phyloP scores from a whole-genome alignment of 2,329 filamentous ascomycete genomes.

The Trichoderma koningiopsis region DNA sequence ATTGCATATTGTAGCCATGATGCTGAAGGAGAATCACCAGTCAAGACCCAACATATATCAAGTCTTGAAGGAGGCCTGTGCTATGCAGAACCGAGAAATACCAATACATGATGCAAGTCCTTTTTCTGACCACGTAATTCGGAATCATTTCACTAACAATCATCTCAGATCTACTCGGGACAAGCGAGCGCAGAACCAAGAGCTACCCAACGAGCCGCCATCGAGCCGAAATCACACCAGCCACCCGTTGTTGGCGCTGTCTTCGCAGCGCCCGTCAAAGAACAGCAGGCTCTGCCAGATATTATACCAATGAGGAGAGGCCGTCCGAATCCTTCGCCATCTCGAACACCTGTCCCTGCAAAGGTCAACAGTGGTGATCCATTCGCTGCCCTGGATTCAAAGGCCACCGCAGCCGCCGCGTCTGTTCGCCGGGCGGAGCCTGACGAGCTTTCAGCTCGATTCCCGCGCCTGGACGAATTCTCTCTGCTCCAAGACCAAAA shows the following conservation, averaged over 20 bases:
- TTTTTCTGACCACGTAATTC: not conserved
- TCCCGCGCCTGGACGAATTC: constrained; percentile 92
- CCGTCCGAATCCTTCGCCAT: constrained; percentile 52
- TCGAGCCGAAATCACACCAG: constrained; percentile 49
- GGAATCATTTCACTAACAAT: constrained; percentile 13
- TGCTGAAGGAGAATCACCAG: constrained; percentile 83
- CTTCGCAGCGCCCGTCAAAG: constrained; percentile 70
- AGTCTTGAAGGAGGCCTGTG: constrained; percentile 81
- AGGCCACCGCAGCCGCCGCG: constrained; percentile 20
- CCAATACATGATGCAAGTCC: constrained; percentile 85
- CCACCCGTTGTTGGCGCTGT: constrained; percentile 75
- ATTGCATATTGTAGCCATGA: constrained; percentile 64
- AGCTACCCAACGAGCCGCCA: not conserved
- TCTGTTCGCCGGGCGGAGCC: constrained; percentile 49
- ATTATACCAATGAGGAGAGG: constrained; percentile 94
- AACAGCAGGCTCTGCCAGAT: constrained; percentile 76
- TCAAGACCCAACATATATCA: constrained; percentile 90
- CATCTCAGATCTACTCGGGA: constrained; percentile 68
- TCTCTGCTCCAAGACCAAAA: constrained; percentile 84
- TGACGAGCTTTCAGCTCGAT: constrained; percentile 83
- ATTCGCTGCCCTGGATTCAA: constrained; percentile 84
- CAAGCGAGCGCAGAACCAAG: constrained; percentile 63
- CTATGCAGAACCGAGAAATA: constrained; percentile 83
- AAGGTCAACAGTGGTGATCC: constrained; percentile 73
- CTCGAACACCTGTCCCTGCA: constrained; percentile 37